Evolutionary conservation across 345 rosid genomes (phyloP).

Genomic region (Citrus trifoliata): DNA sequence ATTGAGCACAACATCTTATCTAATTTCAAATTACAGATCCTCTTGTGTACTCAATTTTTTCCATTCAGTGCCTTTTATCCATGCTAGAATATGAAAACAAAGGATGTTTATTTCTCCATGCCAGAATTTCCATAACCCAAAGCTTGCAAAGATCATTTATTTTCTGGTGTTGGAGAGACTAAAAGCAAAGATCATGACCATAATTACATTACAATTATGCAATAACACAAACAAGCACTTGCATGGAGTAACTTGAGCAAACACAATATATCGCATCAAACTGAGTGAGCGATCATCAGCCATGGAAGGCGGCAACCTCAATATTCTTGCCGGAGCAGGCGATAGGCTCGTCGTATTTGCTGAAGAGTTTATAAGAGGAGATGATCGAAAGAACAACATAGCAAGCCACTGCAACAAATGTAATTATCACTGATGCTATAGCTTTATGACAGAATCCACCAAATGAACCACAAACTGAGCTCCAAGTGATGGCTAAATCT

Average conservation of each 20-base stretch:
- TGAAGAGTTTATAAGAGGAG: slow-evolving; percentile 84
- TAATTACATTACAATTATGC: background rate
- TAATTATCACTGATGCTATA: slow-evolving; percentile 53
- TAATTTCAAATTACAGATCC: too few species aligned
- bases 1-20: too few species aligned
- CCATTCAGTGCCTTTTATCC: too few species aligned
- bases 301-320: slow-evolving; percentile 38
- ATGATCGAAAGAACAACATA: slow-evolving; percentile 54
- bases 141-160: background rate
- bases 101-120: background rate
- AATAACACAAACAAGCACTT: background rate
- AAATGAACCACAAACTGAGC: slow-evolving; percentile 59
- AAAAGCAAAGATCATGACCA: background rate
- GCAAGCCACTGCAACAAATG: slow-evolving; percentile 47
- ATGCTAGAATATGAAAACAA: too few species aligned
- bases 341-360: slow-evolving; percentile 61
- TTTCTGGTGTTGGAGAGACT: background rate
- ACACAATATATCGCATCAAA: background rate
- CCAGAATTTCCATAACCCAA: background rate
- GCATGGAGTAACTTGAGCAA: background rate
- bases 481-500: slow-evolving; percentile 67
- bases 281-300: background rate
- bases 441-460: slow-evolving; percentile 74
- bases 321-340: slow-evolving; percentile 31
- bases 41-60: too few species aligned